phyloP scores from a whole-genome alignment of 2,329 filamentous ascomycete species.

The Penicillium sp. region DNA sequence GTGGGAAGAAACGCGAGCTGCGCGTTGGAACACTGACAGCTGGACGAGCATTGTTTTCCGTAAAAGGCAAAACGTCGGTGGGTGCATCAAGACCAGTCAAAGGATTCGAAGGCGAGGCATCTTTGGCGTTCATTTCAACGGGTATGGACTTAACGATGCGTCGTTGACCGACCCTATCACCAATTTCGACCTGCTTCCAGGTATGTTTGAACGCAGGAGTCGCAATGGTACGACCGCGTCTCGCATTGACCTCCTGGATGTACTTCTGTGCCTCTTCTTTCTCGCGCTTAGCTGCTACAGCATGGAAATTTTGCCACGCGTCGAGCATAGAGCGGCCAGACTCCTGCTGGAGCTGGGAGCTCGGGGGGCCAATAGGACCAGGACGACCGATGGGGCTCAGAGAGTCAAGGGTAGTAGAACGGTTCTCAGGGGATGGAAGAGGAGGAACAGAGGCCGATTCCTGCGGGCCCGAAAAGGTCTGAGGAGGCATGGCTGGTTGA shows the following conservation, averaged over 20 bases:
- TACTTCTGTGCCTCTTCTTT: slow-evolving; percentile 39
- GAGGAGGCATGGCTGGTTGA: slow-evolving; percentile 33
- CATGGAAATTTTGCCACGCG: slow-evolving; percentile 44
- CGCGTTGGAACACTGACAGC: slow-evolving; percentile 35
- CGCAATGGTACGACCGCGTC: slow-evolving; percentile 25
- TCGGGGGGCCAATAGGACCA: slow-evolving; percentile 45
- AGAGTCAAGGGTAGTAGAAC: slow-evolving; percentile 35
- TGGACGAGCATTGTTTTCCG: slow-evolving; percentile 31
- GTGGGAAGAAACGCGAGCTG: slow-evolving; percentile 47
- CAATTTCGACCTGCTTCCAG: slow-evolving; percentile 43
- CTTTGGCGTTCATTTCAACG: slow-evolving; percentile 3
- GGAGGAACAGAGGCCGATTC: slow-evolving; percentile 33
- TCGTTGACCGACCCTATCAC: slow-evolving; percentile 38
- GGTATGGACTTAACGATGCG: slow-evolving; percentile 29
- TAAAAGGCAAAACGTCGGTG: slow-evolving; percentile 33
- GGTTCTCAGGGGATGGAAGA: slow-evolving; percentile 38
- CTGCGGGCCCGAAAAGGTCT: slow-evolving; percentile 29
- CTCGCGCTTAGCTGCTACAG: slow-evolving; percentile 37
- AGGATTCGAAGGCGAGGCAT: slow-evolving; percentile 26
- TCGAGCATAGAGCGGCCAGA: slow-evolving; percentile 27
- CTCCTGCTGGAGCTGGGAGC: slow-evolving; percentile 33
- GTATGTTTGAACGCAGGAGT: slow-evolving; percentile 28
- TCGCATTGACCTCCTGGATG: slow-evolving; percentile 36
- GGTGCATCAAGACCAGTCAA: slow-evolving; percentile 35
- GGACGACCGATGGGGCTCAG: slow-evolving; percentile 40